Evolutionary conservation across 352 stramenopile genomes (phyloP).

Genomic region (Pythium biforme): DNA sequence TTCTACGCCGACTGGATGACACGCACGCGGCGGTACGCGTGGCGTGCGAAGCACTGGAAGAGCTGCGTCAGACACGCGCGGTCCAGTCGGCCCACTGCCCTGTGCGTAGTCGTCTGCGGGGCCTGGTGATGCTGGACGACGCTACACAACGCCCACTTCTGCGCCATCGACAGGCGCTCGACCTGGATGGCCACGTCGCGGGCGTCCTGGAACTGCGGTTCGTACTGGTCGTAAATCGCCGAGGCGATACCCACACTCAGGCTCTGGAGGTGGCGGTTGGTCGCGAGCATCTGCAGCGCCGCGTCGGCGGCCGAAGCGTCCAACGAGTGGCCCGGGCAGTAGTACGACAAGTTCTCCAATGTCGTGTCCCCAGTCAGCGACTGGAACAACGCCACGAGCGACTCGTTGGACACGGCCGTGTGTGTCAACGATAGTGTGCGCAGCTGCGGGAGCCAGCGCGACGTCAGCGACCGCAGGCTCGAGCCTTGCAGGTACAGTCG

Average conservation of each 20-base stretch:
- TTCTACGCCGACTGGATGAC: constrained; percentile 3
- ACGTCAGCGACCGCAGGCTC: neutral
- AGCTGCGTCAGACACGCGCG: constrained; percentile 1
- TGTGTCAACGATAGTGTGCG: constrained; percentile 5
- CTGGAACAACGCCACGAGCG: constrained; percentile 5
- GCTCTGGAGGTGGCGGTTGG: constrained; percentile 7
- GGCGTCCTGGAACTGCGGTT: constrained; percentile 10
- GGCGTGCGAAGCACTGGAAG: neutral
- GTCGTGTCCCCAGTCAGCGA: neutral
- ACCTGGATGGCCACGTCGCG: constrained; percentile 11
- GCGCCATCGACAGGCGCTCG: neutral
- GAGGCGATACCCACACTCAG: neutral
- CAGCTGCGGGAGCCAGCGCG: neutral
- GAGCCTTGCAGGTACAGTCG: constrained; percentile 13
- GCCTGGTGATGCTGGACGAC: neutral
- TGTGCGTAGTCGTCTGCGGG: neutral
- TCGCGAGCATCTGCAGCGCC: constrained; percentile 4
- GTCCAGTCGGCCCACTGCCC: neutral
- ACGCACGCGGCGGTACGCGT: constrained; percentile 6
- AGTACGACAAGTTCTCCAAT: constrained; percentile 6
- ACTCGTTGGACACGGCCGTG: constrained; percentile 3
- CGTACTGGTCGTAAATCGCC: constrained; percentile 3
- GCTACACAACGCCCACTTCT: constrained; percentile 4
- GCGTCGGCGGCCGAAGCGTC: neutral
- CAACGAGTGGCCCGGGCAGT: constrained; percentile 10